Percentiles rank a stretch among this genome's conserved stretches.
These are phyloP conservation scores for Aspergillus felis DNA, from an alignment of 2,329 filamentous ascomycete species.

Conservation along the genomic window DNA sequence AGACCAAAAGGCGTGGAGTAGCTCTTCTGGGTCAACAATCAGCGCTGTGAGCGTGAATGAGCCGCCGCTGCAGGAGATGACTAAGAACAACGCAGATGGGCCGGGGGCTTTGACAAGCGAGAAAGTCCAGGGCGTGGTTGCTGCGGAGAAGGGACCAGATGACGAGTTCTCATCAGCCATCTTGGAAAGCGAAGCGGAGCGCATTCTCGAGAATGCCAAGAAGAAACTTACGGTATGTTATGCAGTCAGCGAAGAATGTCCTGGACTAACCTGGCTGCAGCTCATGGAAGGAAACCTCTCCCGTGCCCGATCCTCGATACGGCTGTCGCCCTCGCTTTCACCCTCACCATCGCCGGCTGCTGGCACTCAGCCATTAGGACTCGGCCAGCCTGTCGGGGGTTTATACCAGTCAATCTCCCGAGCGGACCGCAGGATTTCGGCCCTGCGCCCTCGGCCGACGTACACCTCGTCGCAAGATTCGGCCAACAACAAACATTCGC, in stretches of 20 bases:
- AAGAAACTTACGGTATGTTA: slow-evolving; percentile 72
- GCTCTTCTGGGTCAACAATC: slow-evolving; percentile 36
- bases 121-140: slow-evolving; percentile 27
- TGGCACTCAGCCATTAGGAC: slow-evolving; percentile 26
- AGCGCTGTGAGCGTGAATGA: slow-evolving; percentile 30
- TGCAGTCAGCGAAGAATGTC: neutral
- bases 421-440: slow-evolving; percentile 42
- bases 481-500: slow-evolving; percentile 50
- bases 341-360: slow-evolving; percentile 42
- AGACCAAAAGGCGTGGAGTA: slow-evolving; percentile 41
- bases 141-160: slow-evolving; percentile 44
- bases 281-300: slow-evolving; percentile 90
- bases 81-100: slow-evolving; percentile 4
- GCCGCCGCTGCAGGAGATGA: slow-evolving; percentile 13
- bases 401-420: slow-evolving; percentile 42
- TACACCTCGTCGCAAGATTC: slow-evolving; percentile 31
- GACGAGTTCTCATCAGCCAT: slow-evolving; percentile 68
- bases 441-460: slow-evolving; percentile 41
- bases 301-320: slow-evolving; percentile 68
- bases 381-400: slow-evolving; percentile 39
- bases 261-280: slow-evolving; percentile 44
- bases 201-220: slow-evolving; percentile 91
- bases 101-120: slow-evolving; percentile 2
- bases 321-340: slow-evolving; percentile 49
- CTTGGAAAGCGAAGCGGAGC: slow-evolving; percentile 76